Base-by-base conservation (phyloP, 805 yeast species). In the Candida dajiaensis region DNA sequence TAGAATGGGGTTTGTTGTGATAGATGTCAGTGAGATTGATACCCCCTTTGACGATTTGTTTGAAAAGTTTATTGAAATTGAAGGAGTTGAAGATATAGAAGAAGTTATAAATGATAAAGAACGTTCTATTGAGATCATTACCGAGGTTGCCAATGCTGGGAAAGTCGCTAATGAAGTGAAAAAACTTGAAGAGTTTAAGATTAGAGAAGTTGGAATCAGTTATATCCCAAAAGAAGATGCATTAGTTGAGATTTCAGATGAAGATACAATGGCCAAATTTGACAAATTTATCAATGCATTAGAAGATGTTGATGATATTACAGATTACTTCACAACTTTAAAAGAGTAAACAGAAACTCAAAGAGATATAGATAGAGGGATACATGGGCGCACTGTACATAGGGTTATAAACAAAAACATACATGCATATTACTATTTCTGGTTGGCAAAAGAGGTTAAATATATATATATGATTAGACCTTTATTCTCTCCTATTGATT, bases 261-360 rank as follows among this genome's bases (percentile, higher is more conserved):
- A 71, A 22, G 89, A 80, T 4, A 66, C 72, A 8, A 69, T 64
- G 48, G 74, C 71, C 49, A 71, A 72, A 33, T 74, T 79, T 55
- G 74, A 74, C 15, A 85, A 80, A 57, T 78, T 89, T 31, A 63
- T 83, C 29, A 68, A 63, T 20, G 71, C 72, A 41, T 69, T 92
- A 40, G 95, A 88, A 45, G 88, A 82, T 29, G 68, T 89, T n/a
- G 89, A 84, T 42, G 98, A 94, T 56, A 86, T 92, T 19, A 80
- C 88, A 7, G 88, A 80, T 51, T 80, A 86, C 49, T 87, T 86
- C 66, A 76, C 87, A 26, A 92, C 89, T 61, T 69, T 78, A 54
- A 73, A 69, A 49, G 31, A 41, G 26, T 15, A 16, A 36, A 16
- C 20, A 33, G 5, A 10, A 11, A 29, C 18, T 3, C 7, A 29